These are phyloP conservation scores for Vigna hirtella DNA, from an alignment of 306 rosid genomes.

Conservation along the genomic window DNA sequence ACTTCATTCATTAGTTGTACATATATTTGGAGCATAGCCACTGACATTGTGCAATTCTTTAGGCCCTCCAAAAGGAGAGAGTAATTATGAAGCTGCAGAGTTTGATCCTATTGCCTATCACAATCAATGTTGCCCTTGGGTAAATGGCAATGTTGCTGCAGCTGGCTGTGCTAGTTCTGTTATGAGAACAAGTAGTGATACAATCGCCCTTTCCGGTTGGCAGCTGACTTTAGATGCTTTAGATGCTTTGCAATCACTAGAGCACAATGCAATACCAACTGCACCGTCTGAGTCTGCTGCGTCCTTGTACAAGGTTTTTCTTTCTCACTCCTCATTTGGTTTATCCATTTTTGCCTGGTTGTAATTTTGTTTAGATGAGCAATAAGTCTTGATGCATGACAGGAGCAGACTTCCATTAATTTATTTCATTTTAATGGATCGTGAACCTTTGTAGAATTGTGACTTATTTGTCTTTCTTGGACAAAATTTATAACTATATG, in stretches of 20 bases:
- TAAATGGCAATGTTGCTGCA: conserved; percentile 97
- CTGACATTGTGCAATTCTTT: conserved; percentile 46
- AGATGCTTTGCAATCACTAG: conserved; percentile 75
- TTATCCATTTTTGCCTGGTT: conserved; percentile 16
- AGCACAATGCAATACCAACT: conserved; percentile 72
- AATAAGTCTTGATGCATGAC: neutral
- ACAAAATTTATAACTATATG: no score
- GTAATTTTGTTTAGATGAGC: neutral
- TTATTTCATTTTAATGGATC: conserved; percentile 4
- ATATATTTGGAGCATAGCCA: conserved; percentile 34
- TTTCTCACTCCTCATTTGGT: conserved; percentile 28
- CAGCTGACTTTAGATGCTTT: conserved; percentile 94
- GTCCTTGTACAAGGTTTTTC: conserved; percentile 85
- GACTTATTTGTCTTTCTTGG: no score
- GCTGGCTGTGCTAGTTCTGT: conserved; percentile 74
- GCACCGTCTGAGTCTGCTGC: conserved; percentile 98
- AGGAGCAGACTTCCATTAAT: neutral
- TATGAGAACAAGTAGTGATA: conserved; percentile 65
- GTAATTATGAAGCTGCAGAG: conserved; percentile 85
- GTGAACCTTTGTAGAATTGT: no score
- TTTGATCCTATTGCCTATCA: conserved; percentile 92
- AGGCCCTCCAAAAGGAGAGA: conserved; percentile 94
- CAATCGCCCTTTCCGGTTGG: conserved; percentile 88
- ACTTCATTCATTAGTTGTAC: conserved; percentile 24
- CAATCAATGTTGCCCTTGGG: conserved; percentile 98